Base-by-base conservation (phyloP, 2,329 filamentous ascomycete genomes). In the Arthrinium phaeospermum region DNA sequence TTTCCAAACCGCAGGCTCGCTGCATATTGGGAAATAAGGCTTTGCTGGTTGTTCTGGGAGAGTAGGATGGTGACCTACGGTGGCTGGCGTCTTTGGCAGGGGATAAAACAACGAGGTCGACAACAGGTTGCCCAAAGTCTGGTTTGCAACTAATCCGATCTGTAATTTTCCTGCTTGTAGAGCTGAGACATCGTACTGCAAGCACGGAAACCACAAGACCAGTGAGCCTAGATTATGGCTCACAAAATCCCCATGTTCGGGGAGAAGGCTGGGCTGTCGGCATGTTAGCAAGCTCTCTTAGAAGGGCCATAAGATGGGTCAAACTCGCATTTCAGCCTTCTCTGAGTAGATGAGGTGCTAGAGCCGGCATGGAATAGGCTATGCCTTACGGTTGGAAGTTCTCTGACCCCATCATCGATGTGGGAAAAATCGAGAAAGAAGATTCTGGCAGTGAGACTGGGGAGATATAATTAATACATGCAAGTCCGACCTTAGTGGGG, bases 371-470 rank as follows among this genome's bases (percentile, higher is more conserved):
- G 10, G 34, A 64, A 64, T 64, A 64, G 13, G 10, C 34, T 34
- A 37, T 41, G 1, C 19, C 19, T 1, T 64, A 14, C 2, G 12
- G 12, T 13, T 1, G 3, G 10, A 6, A 41, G 57, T 41, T n/a
- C 10, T 64, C 14, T 19, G 6, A 7, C 22, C 22, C 13, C 8
- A 14, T 41, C 30, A n/a, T 41, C 57, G 34, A 6, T 19, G 57
- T n/a, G 57, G 57, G 57, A 64, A 64, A 64, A 64, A 64, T 64
- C 57, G 57, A 64, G 57, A 64, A 64, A 8, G 30, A 22, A 64
- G 57, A 64, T 41, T n/a, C 19, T 37, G 34, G 22, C 8, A 41
- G 57, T n/a, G 34, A 64, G 57, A 34, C 57, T 64, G 37, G 57
- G 34, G 34, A 64, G 30, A n/a, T 64, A 64, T 61, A 41, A 41